Evolutionary conservation across 495 filamentous ascomycete species (phyloP), one percentile per base, ranked within the genome.

Genomic region (Trichoderma reesei): DNA sequence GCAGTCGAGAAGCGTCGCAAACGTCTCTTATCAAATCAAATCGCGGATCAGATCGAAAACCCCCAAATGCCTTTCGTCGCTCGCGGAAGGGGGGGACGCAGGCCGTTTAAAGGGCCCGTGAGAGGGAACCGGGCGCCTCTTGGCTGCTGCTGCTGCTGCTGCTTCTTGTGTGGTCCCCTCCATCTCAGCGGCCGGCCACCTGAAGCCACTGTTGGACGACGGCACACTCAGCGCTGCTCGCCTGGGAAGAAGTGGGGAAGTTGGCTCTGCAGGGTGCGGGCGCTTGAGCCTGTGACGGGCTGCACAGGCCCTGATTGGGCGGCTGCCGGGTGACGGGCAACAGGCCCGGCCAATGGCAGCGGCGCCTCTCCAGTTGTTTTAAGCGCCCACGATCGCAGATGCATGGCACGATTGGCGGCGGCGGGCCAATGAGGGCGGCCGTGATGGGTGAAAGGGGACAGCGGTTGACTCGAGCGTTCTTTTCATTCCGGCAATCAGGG

Each of bases 201-300:
- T n/a, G n/a, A 8, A 26, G 18, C n/a, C 44, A 18, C n/a, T 16
- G 18, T 8, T 48, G 9, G 44, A 48, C 20, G 44, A 48, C 20
- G n/a, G 44, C n/a, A 33, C 11, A 33, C 51, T 20, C 20, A 14
- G 31, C 26, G 26, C 26, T 26, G 26, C 26, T 26, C 26, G 26
- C 26, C 26, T 26, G 26, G 26, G 26, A 26, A 26, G 51, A 11
- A 26, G 51, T 56, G 51, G 51, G 20, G 51, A 56, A 56, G 51
- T 26, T 14, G 26, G 26, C 26, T 56, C 20, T 56, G 51, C 51
- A 56, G 34, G 51, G 51, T 16, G 51, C 51, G 10, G 51, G 51
- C 51, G 51, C 51, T 56, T 56, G 51, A 10, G 51, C 51, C 51
- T 56, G 51, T 56, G 51, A 56, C 34, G 51, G 26, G 51, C 51